Conservation (phyloP, 2,329 filamentous ascomycete species). For the Epichloe brachyelytri region DNA sequence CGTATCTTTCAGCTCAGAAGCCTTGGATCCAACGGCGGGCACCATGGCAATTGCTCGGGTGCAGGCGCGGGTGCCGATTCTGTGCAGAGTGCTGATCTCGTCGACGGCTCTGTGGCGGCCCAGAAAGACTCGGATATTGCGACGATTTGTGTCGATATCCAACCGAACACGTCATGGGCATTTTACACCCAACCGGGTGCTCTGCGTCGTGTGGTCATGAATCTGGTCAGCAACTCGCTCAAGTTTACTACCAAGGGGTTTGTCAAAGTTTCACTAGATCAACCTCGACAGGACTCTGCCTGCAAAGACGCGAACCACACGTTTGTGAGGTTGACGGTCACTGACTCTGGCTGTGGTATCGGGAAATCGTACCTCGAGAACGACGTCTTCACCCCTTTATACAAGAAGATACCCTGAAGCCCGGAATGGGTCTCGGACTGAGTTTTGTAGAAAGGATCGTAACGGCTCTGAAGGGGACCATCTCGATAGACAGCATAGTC, state of each 20-base stretch:
- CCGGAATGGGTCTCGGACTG: conserved; percentile 51
- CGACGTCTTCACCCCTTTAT: conserved; percentile 50
- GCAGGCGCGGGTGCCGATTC: not conserved
- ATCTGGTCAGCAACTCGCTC: conserved; percentile 48
- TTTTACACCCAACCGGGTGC: conserved; percentile 43
- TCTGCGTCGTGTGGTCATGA: conserved; percentile 44
- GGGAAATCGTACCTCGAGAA: conserved; percentile 46
- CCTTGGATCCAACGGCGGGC: not conserved
- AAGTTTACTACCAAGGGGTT: conserved; percentile 39
- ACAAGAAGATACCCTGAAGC: conserved; percentile 48
- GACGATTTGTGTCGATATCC: conserved; percentile 23
- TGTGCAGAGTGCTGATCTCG: not conserved
- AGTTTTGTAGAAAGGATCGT: conserved; percentile 51
- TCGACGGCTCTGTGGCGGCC: not conserved
- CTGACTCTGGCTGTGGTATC: conserved; percentile 55
- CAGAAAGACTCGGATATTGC: conserved; percentile 13
- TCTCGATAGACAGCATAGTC: conserved; percentile 39
- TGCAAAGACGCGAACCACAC: conserved; percentile 10
- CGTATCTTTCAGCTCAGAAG: conserved; percentile 22
- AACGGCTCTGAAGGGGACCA: conserved; percentile 41
- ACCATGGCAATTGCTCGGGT: not conserved
- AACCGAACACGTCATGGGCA: conserved; percentile 32
- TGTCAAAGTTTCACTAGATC: conserved; percentile 17
- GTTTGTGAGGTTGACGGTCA: conserved; percentile 30
- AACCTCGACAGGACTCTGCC: not conserved